Percentiles rank a stretch among this genome's conserved stretches.
Evolutionary conservation across 768 basidiomycete genomes (phyloP).

Genomic region (Hygrophoropsis aurantiaca): DNA sequence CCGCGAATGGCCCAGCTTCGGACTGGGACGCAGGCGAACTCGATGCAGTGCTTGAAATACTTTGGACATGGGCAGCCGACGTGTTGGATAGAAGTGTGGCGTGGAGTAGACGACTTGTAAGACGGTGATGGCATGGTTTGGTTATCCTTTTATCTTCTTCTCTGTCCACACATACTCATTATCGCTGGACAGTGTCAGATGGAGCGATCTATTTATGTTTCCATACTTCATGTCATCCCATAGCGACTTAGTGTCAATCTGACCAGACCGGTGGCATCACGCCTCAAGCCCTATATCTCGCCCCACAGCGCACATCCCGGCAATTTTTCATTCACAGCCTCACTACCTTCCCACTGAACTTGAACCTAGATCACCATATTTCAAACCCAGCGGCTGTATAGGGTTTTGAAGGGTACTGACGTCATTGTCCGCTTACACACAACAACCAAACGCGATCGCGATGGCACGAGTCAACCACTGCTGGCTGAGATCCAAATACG

Average conservation of each 20-base stretch:
- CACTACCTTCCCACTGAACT: no score
- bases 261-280: neutral
- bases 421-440: no score
- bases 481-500: no score
- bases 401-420: no score
- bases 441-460: no score
- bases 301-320: no score
- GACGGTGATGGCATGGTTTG: conserved; percentile 16
- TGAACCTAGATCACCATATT: no score
- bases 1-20: conserved; percentile 46
- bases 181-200: no score
- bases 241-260: neutral
- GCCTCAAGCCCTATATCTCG: neutral
- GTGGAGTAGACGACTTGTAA: conserved; percentile 24
- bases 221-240: neutral
- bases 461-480: no score
- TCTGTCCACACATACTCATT: neutral
- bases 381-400: no score
- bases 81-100: conserved; percentile 29
- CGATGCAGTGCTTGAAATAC: conserved; percentile 60
- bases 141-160: neutral
- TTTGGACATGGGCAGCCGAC: conserved; percentile 53
- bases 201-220: neutral
- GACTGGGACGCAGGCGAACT: conserved; percentile 68
- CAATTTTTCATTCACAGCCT: no score